Base-by-base conservation (phyloP, 2,329 filamentous ascomycete genomes). In the Cercospora nicotianae region DNA sequence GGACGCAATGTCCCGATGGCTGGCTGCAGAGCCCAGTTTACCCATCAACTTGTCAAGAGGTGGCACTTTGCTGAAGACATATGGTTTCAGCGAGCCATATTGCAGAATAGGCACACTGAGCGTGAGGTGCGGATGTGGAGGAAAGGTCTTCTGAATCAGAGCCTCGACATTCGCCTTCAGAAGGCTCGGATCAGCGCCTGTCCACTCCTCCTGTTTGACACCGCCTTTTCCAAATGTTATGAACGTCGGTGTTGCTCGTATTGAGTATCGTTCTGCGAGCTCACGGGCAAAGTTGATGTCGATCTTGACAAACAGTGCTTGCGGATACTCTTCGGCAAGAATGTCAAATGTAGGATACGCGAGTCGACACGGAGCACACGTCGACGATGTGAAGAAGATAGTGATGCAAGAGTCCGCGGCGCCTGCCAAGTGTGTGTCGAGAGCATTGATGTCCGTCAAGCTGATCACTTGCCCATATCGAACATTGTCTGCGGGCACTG, bases 351-450 rank as follows among this genome's bases (percentile, higher is more conserved):
- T 80, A 1, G 94, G 92, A 74, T 97, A 96, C 2, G 94, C 85
- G 16, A 88, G 81, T 78, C 91, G 94, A 85, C 94, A 97, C 0
- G 94, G 93, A 0, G 88, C 86, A 76, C 94, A 97, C 2, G 90
- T 95, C 2, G 91, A 87, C 3, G 92, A 96, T 0, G 94, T 97
- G 81, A 98, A 98, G 83, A 97, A 97, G 66, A 97, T 85, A 42
- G 94, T 87, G 0, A 92, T 92, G 68, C 90, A 93, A 0, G 90
- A 89, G 5, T 86, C 83, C 30, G 84, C 83, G 0, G 91, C 90
- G 1, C 82, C 81, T 0, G 81, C 77, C 5, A 95, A 82, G 1
- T 90, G 80, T 18, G 81, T 81, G 42, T 92, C 85, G 1, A 95
- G 80, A 30, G 90, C 86, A 5, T 80, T 79, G 4, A 90, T 79